Percentiles rank a stretch among this genome's conserved stretches.
Conservation (phyloP, 2,329 filamentous ascomycete genomes). For the Ceratocystiopsis minuta region DNA sequence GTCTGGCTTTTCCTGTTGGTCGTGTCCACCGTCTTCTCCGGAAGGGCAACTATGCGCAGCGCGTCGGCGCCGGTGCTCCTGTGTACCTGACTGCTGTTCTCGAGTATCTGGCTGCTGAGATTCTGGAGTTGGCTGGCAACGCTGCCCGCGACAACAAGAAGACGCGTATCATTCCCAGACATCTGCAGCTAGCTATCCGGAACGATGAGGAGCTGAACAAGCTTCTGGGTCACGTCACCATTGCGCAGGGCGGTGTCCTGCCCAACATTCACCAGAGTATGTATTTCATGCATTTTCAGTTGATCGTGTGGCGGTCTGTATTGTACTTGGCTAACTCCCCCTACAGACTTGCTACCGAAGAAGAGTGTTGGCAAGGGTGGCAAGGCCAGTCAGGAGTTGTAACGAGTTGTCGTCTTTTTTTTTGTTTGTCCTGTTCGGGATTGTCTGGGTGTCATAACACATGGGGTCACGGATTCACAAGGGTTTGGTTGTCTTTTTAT, state of each 20-base stretch:
- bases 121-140: slow-evolving; percentile 96
- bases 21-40: slow-evolving; percentile 99
- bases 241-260: slow-evolving; percentile 93
- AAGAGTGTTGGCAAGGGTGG: slow-evolving; percentile 80
- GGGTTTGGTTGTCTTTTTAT: slow-evolving; percentile 49
- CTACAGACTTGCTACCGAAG: slow-evolving; percentile 87
- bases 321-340: slow-evolving; percentile 10
- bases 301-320: background rate
- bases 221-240: slow-evolving; percentile 88
- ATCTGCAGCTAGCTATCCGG: slow-evolving; percentile 96
- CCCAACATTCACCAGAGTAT: slow-evolving; percentile 98
- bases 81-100: slow-evolving; percentile 96
- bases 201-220: slow-evolving; percentile 99
- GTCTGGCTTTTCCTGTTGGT: slow-evolving; percentile 95
- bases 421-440: slow-evolving; percentile 40
- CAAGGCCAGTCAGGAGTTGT: slow-evolving; percentile 93
- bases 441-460: slow-evolving; percentile 58
- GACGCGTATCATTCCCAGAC: slow-evolving; percentile 98
- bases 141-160: slow-evolving; percentile 99
- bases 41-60: slow-evolving; percentile 99
- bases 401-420: slow-evolving; percentile 30
- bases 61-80: slow-evolving; percentile 94
- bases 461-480: slow-evolving; percentile 57
- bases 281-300: no score
- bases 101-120: slow-evolving; percentile 96